Conservation (phyloP, 768 basidiomycete genomes). For the Lactarius tabidus region DNA sequence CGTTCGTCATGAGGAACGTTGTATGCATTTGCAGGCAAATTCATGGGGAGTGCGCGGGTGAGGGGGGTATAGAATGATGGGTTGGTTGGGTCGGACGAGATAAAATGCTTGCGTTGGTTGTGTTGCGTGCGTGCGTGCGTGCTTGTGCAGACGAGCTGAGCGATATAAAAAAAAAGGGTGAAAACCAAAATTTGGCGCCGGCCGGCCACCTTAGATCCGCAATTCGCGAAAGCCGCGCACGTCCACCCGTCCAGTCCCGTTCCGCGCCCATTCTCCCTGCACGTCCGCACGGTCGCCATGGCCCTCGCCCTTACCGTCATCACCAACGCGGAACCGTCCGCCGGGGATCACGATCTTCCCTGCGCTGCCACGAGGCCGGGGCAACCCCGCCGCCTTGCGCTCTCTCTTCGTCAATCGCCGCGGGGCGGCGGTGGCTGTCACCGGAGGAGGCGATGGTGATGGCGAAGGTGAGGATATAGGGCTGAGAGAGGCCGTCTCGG, state of each 20-base stretch:
- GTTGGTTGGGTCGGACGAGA: slow-evolving; percentile 1
- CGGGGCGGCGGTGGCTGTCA: slow-evolving; percentile 34
- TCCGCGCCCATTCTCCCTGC: slow-evolving; percentile 56
- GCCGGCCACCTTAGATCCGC: slow-evolving; percentile 46
- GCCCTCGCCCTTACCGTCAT: slow-evolving; percentile 27
- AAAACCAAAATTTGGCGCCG: slow-evolving; percentile 1
- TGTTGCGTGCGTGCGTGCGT: neutral
- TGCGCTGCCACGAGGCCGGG: slow-evolving; percentile 47
- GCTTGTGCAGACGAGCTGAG: neutral
- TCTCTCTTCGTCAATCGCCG: slow-evolving; percentile 57
- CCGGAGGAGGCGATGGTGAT: slow-evolving; percentile 28
- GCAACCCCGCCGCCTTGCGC: slow-evolving; percentile 63
- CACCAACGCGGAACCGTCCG: slow-evolving; percentile 43
- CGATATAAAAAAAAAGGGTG: neutral
- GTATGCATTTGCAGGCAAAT: slow-evolving; percentile 6
- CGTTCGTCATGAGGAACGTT: slow-evolving; percentile 10
- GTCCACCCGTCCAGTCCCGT: slow-evolving; percentile 68
- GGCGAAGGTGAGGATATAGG: slow-evolving; percentile 34
- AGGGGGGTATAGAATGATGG: slow-evolving; percentile 2
- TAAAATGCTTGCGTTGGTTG: slow-evolving; percentile 8
- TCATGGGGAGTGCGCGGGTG: neutral
- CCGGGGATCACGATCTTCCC: slow-evolving; percentile 65
- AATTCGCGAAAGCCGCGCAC: slow-evolving; percentile 75
- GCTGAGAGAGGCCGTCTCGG: slow-evolving; percentile 34
- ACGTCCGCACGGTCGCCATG: slow-evolving; percentile 29